Conservation (phyloP, 805 yeast species). For the Hanseniaspora taiwanica region DNA sequence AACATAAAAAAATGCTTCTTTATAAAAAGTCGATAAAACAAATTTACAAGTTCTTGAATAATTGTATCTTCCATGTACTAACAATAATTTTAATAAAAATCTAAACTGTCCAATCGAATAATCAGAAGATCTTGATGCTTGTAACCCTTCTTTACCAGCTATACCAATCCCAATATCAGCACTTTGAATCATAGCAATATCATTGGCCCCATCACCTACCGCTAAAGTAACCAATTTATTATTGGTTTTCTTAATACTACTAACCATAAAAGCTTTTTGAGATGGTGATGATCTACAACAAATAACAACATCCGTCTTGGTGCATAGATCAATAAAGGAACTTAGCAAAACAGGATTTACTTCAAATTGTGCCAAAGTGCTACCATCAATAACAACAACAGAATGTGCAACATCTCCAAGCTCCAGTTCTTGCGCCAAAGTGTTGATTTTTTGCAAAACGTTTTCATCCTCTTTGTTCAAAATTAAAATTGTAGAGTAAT, state of each 20-base stretch:
- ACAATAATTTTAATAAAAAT: constrained; percentile 61
- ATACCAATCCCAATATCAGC: constrained; percentile 98
- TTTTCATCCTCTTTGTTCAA: constrained; percentile 43
- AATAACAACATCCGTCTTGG: constrained; percentile 78
- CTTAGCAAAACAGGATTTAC: constrained; percentile 57
- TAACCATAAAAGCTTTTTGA: constrained; percentile 85
- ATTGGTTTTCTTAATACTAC: constrained; percentile 59
- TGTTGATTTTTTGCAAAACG: constrained; percentile 53
- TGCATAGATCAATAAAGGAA: constrained; percentile 71
- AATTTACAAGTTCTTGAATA: constrained; percentile 86
- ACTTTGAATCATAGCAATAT: constrained; percentile 97
- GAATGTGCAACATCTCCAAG: constrained; percentile 79
- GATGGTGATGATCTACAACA: constrained; percentile 96
- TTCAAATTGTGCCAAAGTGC: constrained; percentile 62
- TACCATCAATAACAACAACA: constrained; percentile 93
- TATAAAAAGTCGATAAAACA: constrained; percentile 86
- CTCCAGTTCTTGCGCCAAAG: constrained; percentile 61
- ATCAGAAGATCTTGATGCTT: constrained; percentile 91
- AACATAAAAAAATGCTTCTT: constrained; percentile 79
- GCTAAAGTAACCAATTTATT: constrained; percentile 74
- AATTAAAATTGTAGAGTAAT: constrained; percentile 79
- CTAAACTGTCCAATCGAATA: constrained; percentile 92
- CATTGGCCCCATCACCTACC: constrained; percentile 98
- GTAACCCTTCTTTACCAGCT: constrained; percentile 93
- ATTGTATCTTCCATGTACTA: constrained; percentile 95